Evolutionary conservation across 2,329 filamentous ascomycete species (phyloP).

Genomic region (Monilinia polystroma): DNA sequence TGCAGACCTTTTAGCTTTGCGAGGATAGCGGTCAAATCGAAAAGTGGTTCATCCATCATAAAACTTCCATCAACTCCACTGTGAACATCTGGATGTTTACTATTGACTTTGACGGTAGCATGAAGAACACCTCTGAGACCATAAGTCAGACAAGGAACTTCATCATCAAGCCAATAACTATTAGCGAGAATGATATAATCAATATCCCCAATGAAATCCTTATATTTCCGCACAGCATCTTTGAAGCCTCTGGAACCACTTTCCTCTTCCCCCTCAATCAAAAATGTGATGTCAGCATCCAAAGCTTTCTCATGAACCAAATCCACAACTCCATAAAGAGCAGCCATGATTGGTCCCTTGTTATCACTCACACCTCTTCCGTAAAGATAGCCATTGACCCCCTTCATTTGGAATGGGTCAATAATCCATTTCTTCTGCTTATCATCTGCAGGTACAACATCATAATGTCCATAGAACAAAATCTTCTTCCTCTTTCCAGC

Average conservation of each 20-base stretch:
- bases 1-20: constrained; percentile 77
- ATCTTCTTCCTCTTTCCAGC: constrained; percentile 74
- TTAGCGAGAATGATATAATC: constrained; percentile 96
- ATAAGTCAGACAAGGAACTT: constrained; percentile 93
- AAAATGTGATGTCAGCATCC: constrained; percentile 84
- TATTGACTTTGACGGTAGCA: constrained; percentile 85
- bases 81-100: constrained; percentile 83
- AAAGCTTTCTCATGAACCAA: constrained; percentile 80
- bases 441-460: constrained; percentile 87
- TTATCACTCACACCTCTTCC: constrained; percentile 97
- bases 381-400: constrained; percentile 89
- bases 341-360: constrained; percentile 93
- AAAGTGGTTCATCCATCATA: constrained; percentile 85
- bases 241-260: constrained; percentile 89
- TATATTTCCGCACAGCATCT: constrained; percentile 75
- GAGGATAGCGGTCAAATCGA: constrained; percentile 82
- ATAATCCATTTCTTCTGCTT: constrained; percentile 79
- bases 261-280: constrained; percentile 97
- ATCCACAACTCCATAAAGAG: constrained; percentile 89
- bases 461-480: constrained; percentile 97
- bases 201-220: constrained; percentile 80
- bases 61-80: constrained; percentile 95
- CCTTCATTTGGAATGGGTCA: constrained; percentile 86
- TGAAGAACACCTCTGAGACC: constrained; percentile 91
- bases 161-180: constrained; percentile 97